phyloP scores from a whole-genome alignment of 2,329 filamentous ascomycete genomes.

The Pestalotiopsis fici region DNA sequence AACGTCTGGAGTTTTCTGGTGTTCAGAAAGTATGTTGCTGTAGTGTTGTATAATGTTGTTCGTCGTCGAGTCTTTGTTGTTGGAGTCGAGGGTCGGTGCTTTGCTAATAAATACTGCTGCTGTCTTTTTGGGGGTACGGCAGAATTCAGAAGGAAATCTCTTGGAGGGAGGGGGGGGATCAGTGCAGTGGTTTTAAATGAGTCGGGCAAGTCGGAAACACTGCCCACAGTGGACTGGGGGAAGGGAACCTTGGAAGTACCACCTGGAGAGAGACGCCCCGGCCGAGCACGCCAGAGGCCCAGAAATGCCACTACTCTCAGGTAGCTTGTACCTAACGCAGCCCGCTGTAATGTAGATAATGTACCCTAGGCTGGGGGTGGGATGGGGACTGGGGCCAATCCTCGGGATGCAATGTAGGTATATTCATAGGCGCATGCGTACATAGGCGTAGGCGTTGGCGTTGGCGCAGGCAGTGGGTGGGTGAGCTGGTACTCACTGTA shows the following conservation, averaged over 20 bases:
- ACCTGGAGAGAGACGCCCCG: background rate
- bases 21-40: background rate
- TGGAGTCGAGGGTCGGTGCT: background rate
- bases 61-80: constrained; percentile 1
- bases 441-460: background rate
- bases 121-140: constrained; percentile 22
- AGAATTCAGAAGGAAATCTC: constrained; percentile 29
- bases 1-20: background rate
- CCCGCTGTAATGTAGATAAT: background rate
- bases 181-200: constrained; percentile 36
- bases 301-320: background rate
- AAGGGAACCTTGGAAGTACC: background rate
- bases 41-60: background rate
- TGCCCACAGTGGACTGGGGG: constrained; percentile 15
- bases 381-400: background rate
- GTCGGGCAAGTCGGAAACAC: constrained; percentile 27
- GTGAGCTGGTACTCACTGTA: background rate
- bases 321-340: background rate
- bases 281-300: constrained; percentile 1
- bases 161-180: constrained; percentile 32
- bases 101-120: constrained; percentile 1
- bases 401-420: background rate
- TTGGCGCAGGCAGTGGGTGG: too few relatives aligned
- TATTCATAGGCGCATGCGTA: constrained; percentile 3
- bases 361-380: background rate